Percentiles rank a stretch among this genome's conserved stretches.
Evolutionary conservation across 2,329 filamentous ascomycete genomes (phyloP).

Genomic region (Phialophora tarda): DNA sequence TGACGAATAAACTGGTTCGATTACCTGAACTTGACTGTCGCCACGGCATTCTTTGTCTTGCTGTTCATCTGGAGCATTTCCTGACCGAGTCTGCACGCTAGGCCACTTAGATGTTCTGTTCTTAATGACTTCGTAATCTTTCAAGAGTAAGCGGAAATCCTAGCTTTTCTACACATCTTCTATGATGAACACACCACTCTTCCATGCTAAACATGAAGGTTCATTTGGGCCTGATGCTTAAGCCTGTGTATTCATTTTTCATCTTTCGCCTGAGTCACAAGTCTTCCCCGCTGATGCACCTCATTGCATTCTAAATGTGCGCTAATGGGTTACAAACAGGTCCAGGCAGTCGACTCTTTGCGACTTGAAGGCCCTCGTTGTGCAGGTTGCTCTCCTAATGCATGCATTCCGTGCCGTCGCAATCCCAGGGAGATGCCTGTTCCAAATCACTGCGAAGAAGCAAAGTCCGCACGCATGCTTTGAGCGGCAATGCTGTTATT

Average conservation of each 20-base stretch:
- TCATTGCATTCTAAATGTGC: neutral
- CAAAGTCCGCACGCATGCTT: neutral
- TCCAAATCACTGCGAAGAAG: slow-evolving; percentile 1
- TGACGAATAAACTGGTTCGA: slow-evolving; percentile 57
- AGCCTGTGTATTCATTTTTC: slow-evolving; percentile 66
- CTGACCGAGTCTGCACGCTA: slow-evolving; percentile 9
- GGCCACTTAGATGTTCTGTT: neutral
- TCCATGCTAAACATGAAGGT: slow-evolving; percentile 68
- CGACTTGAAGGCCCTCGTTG: neutral
- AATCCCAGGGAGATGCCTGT: neutral
- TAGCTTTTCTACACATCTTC: slow-evolving; percentile 33
- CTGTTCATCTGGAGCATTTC: neutral
- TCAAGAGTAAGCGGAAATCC: slow-evolving; percentile 27
- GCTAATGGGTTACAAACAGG: slow-evolving; percentile 2
- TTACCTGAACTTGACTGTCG: slow-evolving; percentile 48
- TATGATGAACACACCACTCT: slow-evolving; percentile 63
- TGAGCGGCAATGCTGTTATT: neutral
- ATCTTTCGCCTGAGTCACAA: slow-evolving; percentile 65
- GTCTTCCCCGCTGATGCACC: neutral
- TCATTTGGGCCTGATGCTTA: slow-evolving; percentile 56
- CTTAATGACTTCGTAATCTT: neutral
- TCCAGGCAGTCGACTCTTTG: neutral
- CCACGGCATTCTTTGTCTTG: slow-evolving; percentile 7
- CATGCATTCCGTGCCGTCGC: neutral
- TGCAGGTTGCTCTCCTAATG: neutral